Conservation (phyloP, 2,329 filamentous ascomycete species). For the Chaetomiaceae sp. region DNA sequence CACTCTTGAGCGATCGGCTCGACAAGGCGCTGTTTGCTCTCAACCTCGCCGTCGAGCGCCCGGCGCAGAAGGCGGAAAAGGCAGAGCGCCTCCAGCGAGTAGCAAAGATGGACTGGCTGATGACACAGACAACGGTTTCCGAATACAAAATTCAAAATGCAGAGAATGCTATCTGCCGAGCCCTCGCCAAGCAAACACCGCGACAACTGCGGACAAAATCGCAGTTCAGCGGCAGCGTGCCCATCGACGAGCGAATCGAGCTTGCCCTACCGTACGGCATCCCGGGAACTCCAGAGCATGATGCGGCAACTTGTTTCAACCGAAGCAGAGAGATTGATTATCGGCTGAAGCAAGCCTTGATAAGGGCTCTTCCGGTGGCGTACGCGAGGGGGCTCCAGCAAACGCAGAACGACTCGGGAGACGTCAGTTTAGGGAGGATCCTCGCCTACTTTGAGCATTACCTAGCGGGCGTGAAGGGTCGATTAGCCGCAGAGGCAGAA, state of each 20-base stretch:
- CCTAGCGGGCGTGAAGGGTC: neutral
- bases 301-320: constrained; percentile 6
- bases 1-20: constrained; percentile 5
- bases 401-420: neutral
- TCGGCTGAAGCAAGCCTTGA: constrained; percentile 22
- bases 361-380: constrained; percentile 9
- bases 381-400: neutral
- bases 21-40: constrained; percentile 5
- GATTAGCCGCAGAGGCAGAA: neutral
- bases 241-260: neutral
- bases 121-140: neutral
- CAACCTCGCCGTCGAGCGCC: neutral
- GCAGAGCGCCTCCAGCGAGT: constrained; percentile 8
- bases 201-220: neutral
- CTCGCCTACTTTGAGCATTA: constrained; percentile 3
- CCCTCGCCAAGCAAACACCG: constrained; percentile 5
- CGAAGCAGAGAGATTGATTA: constrained; percentile 12
- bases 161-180: neutral
- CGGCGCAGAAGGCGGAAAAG: neutral
- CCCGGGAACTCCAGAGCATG: neutral
- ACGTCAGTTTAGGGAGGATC: neutral
- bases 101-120: constrained; percentile 14
- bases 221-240: neutral
- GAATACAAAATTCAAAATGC: neutral
- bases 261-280: neutral